Evolutionary conservation across 108 stramenopile genomes (phyloP).

Genomic region (Cyclotella distinguenda): DNA sequence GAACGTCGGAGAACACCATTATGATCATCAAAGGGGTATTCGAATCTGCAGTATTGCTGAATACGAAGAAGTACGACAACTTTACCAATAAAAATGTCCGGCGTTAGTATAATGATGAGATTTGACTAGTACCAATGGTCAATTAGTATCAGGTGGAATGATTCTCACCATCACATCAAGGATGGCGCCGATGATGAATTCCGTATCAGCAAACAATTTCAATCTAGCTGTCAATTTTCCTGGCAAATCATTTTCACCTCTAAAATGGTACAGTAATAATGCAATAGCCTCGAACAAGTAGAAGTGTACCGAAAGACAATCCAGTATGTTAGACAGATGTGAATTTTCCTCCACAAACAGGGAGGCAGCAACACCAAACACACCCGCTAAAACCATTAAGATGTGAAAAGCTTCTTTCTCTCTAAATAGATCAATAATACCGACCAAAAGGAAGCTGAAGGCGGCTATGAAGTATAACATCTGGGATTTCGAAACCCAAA

Average conservation of each 20-base stretch:
- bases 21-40: constrained; percentile 2
- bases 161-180: constrained; percentile 23
- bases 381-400: constrained; percentile 16
- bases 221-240: not conserved
- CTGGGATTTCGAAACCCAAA: constrained; percentile 16
- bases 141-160: not conserved
- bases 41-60: constrained; percentile 8
- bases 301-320: constrained; percentile 22
- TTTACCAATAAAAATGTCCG: not conserved
- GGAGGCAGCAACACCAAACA: constrained; percentile 15
- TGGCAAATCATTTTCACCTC: not conserved
- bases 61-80: constrained; percentile 17
- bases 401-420: constrained; percentile 8
- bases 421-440: constrained; percentile 6
- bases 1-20: not conserved
- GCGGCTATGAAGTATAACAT: constrained; percentile 17
- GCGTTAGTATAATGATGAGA: not conserved
- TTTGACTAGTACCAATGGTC: not conserved
- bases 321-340: constrained; percentile 12
- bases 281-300: constrained; percentile 13
- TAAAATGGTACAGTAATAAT: constrained; percentile 3
- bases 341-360: constrained; percentile 12
- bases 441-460: constrained; percentile 8
- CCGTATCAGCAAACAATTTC: constrained; percentile 12
- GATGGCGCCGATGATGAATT: constrained; percentile 9